phyloP scores from a whole-genome alignment of 169 alveolate species.

The Cryptosporidium parvum region DNA sequence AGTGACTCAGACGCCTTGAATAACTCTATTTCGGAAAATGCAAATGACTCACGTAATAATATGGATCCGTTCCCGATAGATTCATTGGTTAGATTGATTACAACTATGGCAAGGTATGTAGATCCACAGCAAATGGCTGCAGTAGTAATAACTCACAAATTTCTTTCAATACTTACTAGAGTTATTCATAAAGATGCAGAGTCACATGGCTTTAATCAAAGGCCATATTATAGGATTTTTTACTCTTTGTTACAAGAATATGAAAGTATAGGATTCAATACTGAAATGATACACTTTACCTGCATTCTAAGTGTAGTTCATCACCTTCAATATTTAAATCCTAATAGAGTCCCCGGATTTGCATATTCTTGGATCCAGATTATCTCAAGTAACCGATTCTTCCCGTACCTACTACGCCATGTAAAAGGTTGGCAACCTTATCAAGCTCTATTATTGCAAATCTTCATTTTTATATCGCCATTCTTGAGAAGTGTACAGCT shows the following conservation, averaged over 20 bases:
- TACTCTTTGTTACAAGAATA: slow-evolving; percentile 81
- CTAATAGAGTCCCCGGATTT: slow-evolving; percentile 96
- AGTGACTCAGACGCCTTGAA: not conserved
- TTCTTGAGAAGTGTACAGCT: slow-evolving; percentile 78
- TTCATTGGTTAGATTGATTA: slow-evolving; percentile 87
- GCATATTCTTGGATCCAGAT: slow-evolving; percentile 95
- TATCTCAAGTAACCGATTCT: slow-evolving; percentile 90
- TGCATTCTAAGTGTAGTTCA: slow-evolving; percentile 82
- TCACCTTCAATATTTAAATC: slow-evolving; percentile 83
- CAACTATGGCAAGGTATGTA: slow-evolving; percentile 87
- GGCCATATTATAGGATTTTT: slow-evolving; percentile 83
- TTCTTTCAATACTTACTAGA: slow-evolving; percentile 82
- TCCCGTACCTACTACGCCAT: slow-evolving; percentile 88
- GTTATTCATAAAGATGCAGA: slow-evolving; percentile 82
- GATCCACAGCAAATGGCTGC: slow-evolving; percentile 89
- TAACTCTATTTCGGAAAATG: not conserved
- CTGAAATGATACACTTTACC: slow-evolving; percentile 79
- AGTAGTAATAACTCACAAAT: slow-evolving; percentile 86
- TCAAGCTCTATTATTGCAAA: slow-evolving; percentile 81
- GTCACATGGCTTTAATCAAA: slow-evolving; percentile 79
- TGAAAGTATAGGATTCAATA: slow-evolving; percentile 80
- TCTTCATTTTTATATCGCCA: slow-evolving; percentile 81
- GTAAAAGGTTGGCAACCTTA: slow-evolving; percentile 83
- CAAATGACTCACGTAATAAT: slow-evolving; percentile 1
- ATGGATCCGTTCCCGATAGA: slow-evolving; percentile 80